A percentile compares a stretch with the other conserved stretches of the same genome.
Conservation (phyloP, 2,329 filamentous ascomycete species). For the Stemphylium lycopersici region DNA sequence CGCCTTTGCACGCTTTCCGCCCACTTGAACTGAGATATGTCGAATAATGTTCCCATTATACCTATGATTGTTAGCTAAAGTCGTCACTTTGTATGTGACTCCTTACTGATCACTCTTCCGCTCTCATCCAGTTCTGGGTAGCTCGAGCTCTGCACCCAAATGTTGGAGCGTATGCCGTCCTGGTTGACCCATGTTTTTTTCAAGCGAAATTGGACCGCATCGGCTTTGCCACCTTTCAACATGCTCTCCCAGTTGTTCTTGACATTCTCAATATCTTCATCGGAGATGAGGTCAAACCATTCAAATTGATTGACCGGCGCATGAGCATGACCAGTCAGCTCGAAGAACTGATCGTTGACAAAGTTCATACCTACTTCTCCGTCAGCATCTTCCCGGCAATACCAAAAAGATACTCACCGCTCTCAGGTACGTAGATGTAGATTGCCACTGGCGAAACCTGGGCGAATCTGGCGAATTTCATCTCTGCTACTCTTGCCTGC, state of each 20-base stretch:
- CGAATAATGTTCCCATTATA: slow-evolving; percentile 46
- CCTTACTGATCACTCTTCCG: slow-evolving; percentile 31
- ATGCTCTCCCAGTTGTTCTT: slow-evolving; percentile 24
- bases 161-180: slow-evolving; percentile 29
- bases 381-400: not conserved
- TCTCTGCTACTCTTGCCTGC: slow-evolving; percentile 30
- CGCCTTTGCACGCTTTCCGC: slow-evolving; percentile 44
- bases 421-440: slow-evolving; percentile 31
- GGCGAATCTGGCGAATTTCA: slow-evolving; percentile 35
- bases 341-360: slow-evolving; percentile 39
- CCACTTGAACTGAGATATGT: slow-evolving; percentile 49
- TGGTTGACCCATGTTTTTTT: slow-evolving; percentile 38
- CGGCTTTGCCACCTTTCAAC: slow-evolving; percentile 21
- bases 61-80: slow-evolving; percentile 8
- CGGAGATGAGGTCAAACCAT: slow-evolving; percentile 26
- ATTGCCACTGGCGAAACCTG: slow-evolving; percentile 35
- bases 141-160: slow-evolving; percentile 37
- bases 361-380: slow-evolving; percentile 30
- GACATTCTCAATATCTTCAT: slow-evolving; percentile 28
- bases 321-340: slow-evolving; percentile 29
- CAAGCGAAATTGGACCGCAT: slow-evolving; percentile 30
- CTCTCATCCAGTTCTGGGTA: slow-evolving; percentile 30
- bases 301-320: slow-evolving; percentile 20
- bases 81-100: no score
- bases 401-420: slow-evolving; percentile 12